Evolutionary conservation across 225 moss, liverwort and hornwort species (phyloP).

Genomic region (Sphagnum contortum): DNA sequence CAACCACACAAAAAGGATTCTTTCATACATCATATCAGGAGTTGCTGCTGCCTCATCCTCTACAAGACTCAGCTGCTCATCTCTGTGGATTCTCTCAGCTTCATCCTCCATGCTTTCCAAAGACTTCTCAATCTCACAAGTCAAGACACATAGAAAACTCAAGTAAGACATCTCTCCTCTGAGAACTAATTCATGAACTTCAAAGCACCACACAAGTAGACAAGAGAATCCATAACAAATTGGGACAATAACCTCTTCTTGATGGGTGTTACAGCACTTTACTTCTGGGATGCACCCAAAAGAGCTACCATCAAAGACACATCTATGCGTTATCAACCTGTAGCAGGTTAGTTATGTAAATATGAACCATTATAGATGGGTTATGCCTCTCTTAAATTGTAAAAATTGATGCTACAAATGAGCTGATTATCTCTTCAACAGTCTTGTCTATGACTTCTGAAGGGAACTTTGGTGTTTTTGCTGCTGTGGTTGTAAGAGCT

Average conservation of each 20-base stretch:
- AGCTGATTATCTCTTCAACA: constrained; percentile 54
- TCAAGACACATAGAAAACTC: not conserved
- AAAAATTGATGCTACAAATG: too few relatives aligned
- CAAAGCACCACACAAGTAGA: too few relatives aligned
- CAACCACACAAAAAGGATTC: too few relatives aligned
- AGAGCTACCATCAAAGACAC: too few relatives aligned
- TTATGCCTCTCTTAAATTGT: too few relatives aligned
- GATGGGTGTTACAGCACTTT: constrained; percentile 88
- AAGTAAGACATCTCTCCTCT: too few relatives aligned
- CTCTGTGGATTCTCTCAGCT: constrained; percentile 69
- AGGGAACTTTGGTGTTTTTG: constrained; percentile 62
- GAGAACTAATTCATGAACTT: too few relatives aligned
- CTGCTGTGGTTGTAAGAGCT: constrained; percentile 24
- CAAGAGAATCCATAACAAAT: too few relatives aligned
- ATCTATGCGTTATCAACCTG: too few relatives aligned
- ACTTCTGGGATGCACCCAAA: constrained; percentile 61
- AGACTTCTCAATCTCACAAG: constrained; percentile 60
- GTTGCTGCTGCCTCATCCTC: constrained; percentile 92
- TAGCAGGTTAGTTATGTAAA: too few relatives aligned
- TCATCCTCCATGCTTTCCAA: constrained; percentile 88
- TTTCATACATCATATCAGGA: constrained; percentile 72
- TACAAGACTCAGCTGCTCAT: constrained; percentile 60
- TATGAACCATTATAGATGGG: too few relatives aligned
- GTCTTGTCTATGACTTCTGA: constrained; percentile 81
- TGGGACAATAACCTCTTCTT: constrained; percentile 49